phyloP scores from a whole-genome alignment of 2,329 filamentous ascomycete genomes.

The Nemania sp. region DNA sequence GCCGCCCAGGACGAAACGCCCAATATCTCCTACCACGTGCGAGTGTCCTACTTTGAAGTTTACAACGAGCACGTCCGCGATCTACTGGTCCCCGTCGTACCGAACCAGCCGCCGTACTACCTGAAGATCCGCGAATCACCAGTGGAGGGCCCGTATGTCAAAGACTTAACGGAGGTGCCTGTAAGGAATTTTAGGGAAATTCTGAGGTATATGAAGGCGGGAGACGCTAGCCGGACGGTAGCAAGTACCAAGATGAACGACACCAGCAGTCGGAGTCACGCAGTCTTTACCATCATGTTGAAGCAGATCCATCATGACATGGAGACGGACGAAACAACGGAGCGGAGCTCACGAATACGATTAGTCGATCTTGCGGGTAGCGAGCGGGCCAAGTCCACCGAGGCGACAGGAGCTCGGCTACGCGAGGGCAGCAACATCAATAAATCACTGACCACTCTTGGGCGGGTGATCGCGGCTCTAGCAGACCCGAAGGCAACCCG shows the following conservation, averaged over 20 bases:
- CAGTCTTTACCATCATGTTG: constrained; percentile 96
- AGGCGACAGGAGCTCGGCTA: constrained; percentile 87
- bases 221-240: constrained; percentile 83
- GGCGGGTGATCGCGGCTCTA: constrained; percentile 91
- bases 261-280: constrained; percentile 92
- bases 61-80: constrained; percentile 99
- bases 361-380: constrained; percentile 94
- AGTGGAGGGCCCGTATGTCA: constrained; percentile 93
- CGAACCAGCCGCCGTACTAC: constrained; percentile 80
- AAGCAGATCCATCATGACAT: constrained; percentile 98
- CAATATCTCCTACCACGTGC: constrained; percentile 94
- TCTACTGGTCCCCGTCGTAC: constrained; percentile 74
- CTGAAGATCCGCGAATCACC: constrained; percentile 97
- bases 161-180: constrained; percentile 91
- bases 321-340: constrained; percentile 96
- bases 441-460: constrained; percentile 94
- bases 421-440: constrained; percentile 98
- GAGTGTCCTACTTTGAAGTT: constrained; percentile 98
- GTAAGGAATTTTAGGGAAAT: constrained; percentile 88
- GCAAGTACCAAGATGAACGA: constrained; percentile 99
- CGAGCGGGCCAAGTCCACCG: constrained; percentile 92
- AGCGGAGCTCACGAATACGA: constrained; percentile 89
- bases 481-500: constrained; percentile 66
- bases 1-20: constrained; percentile 75
- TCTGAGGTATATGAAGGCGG: constrained; percentile 85